Base-by-base conservation (phyloP, 139 green algal species). In the Chlamydomonas urium region DNA sequence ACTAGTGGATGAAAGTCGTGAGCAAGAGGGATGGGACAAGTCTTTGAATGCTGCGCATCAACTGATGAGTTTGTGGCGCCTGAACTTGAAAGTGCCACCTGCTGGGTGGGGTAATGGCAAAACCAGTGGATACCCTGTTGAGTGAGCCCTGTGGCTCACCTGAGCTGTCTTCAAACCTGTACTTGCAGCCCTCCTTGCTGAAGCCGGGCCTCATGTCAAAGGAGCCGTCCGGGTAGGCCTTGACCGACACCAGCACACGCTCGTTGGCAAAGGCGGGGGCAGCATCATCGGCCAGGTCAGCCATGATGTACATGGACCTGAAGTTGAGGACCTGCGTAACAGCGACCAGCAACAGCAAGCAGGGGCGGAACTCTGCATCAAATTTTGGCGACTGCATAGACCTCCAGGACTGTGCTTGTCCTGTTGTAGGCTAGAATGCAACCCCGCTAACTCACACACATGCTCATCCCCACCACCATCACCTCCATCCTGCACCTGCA, bases 171-270 rank as follows among this genome's bases (percentile, higher is more conserved):
- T 89, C 84, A 68, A 89, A 89, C 32, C 79, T 61, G 66, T 87
- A 86, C 35, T 76, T 76, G 38, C 28, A 38, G 29, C 75, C 81
- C 0, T 23, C 24, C 5, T 65, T 36, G 47, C n/a, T 79, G 77
- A 90, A 88, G n/a, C 81, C 82, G 14, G 84, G 84, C 35, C 69
- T 63, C 84, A 90, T 90, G 72, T 86, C 81, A 67, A 90, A 87
- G 61, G 79, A 83, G 63, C 84, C 84, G 34, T 86, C 77, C 1
- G 80, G 66, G 74, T 85, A 83, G 26, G 81, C 76, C 19, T 77
- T 75, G 53, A 90, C 69, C 17, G 53, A 63, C 32, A 84, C 77
- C 35, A 90, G 74, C 32, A 87, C 73, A 57, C 81, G 60, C 66
- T 68, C 74, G n/a, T 45, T 21, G 36, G 29, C n/a, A 32, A 66